phyloP scores from a whole-genome alignment of 108 stramenopile species.

The Aureococcus anophagefferens region DNA sequence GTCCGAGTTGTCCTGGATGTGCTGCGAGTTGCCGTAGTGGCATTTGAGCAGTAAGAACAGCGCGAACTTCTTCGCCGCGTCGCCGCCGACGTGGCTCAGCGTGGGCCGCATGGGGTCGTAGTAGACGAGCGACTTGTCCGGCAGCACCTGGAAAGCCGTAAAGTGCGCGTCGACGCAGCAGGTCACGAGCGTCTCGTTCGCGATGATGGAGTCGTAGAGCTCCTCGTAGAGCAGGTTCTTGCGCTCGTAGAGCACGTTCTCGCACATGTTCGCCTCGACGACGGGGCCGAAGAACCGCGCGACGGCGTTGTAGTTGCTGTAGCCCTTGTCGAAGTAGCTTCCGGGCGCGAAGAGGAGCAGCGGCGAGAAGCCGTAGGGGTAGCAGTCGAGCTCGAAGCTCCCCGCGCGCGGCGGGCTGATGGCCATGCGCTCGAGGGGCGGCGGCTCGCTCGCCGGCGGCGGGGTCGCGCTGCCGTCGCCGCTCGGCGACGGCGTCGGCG shows the following conservation, averaged over 20 bases:
- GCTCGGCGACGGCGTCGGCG: too few relatives aligned
- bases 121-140: constrained; percentile 15
- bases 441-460: too few relatives aligned
- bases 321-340: constrained; percentile 39
- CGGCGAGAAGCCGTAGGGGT: constrained; percentile 49
- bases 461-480: too few relatives aligned
- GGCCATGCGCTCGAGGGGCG: too few relatives aligned
- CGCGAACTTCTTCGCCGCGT: constrained; percentile 24
- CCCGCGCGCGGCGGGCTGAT: too few relatives aligned
- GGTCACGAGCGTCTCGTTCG: constrained; percentile 34
- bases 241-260: constrained; percentile 38
- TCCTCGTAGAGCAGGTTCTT: constrained; percentile 48
- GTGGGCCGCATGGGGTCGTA: constrained; percentile 33
- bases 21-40: constrained; percentile 40
- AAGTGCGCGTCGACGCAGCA: constrained; percentile 55
- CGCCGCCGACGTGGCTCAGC: constrained; percentile 21
- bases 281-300: constrained; percentile 34
- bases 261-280: constrained; percentile 28
- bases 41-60: constrained; percentile 45
- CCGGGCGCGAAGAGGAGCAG: constrained; percentile 26
- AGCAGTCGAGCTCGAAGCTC: constrained; percentile 37
- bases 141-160: constrained; percentile 40
- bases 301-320: constrained; percentile 45
- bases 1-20: constrained; percentile 44
- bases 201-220: constrained; percentile 30